Evolutionary conservation across 768 basidiomycete species (phyloP).

Genomic region (Tricholoma flavovirens): DNA sequence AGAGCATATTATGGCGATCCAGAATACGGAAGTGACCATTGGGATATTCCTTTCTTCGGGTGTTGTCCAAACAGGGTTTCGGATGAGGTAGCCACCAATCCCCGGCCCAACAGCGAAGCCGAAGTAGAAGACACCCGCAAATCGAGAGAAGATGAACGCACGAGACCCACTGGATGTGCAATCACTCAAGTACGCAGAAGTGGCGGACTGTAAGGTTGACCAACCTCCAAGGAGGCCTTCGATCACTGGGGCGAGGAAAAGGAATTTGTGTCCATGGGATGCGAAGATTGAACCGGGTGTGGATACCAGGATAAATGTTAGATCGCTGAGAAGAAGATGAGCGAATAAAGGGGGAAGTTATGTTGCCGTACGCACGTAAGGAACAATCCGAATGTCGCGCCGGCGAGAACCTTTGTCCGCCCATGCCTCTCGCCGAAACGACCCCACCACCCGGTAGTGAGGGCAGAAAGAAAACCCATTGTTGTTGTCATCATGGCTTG

Average conservation of each 20-base stretch:
- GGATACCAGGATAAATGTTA: slow-evolving; percentile 80
- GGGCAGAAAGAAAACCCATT: slow-evolving; percentile 74
- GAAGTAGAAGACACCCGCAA: slow-evolving; percentile 70
- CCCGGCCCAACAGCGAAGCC: slow-evolving; percentile 76
- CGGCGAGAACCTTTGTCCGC: slow-evolving; percentile 70
- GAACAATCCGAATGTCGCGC: slow-evolving; percentile 57
- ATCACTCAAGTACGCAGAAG: slow-evolving; percentile 80
- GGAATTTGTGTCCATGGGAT: slow-evolving; percentile 66
- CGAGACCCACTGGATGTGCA: slow-evolving; percentile 83
- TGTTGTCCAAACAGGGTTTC: slow-evolving; percentile 26
- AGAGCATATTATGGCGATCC: slow-evolving; percentile 38
- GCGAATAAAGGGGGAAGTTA: neutral
- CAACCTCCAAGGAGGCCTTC: slow-evolving; percentile 85
- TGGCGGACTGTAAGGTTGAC: slow-evolving; percentile 69
- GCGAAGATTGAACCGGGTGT: slow-evolving; percentile 56
- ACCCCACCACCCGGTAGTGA: slow-evolving; percentile 91
- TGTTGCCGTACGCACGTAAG: slow-evolving; percentile 27
- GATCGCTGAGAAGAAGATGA: slow-evolving; percentile 46
- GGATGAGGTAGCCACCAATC: slow-evolving; percentile 56
- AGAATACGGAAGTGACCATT: slow-evolving; percentile 43
- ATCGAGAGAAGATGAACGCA: slow-evolving; percentile 64
- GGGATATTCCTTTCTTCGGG: slow-evolving; percentile 10
- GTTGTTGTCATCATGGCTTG: slow-evolving; percentile 73
- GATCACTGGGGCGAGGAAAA: slow-evolving; percentile 73
- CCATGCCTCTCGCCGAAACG: slow-evolving; percentile 75